phyloP scores from a whole-genome alignment of 495 filamentous ascomycete genomes.

The Aspergillus cristatus region DNA sequence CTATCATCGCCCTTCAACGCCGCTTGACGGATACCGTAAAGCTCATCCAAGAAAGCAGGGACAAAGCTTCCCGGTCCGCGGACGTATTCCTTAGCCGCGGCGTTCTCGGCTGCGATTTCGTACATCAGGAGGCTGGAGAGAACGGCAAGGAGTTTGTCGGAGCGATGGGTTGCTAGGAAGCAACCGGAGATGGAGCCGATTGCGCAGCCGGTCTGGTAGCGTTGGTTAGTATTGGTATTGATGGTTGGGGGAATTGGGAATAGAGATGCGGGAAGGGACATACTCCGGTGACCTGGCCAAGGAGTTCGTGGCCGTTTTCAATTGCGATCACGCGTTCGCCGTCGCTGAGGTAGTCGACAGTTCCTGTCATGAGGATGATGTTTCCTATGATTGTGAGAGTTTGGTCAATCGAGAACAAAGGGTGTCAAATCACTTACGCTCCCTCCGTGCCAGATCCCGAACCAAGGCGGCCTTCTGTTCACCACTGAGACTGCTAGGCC shows the following conservation, averaged over 20 bases:
- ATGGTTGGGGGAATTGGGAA: neutral
- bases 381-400: slow-evolving; percentile 27
- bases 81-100: slow-evolving; percentile 50
- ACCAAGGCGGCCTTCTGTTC: slow-evolving; percentile 52
- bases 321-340: slow-evolving; percentile 57
- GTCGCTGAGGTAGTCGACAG: slow-evolving; percentile 69
- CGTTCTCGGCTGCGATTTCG: slow-evolving; percentile 78
- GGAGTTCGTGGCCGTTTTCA: slow-evolving; percentile 65
- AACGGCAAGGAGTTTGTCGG: slow-evolving; percentile 58
- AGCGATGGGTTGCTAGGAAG: slow-evolving; percentile 50
- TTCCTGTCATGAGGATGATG: slow-evolving; percentile 80
- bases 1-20: slow-evolving; percentile 36
- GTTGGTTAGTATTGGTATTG: too few species aligned
- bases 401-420: too few species aligned
- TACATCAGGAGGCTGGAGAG: slow-evolving; percentile 67
- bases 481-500: slow-evolving; percentile 43
- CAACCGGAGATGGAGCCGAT: slow-evolving; percentile 75
- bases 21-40: slow-evolving; percentile 43
- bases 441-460: slow-evolving; percentile 52
- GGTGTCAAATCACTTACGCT: slow-evolving; percentile 28
- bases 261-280: slow-evolving; percentile 6
- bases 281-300: slow-evolving; percentile 75
- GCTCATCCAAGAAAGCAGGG: slow-evolving; percentile 72
- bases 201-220: slow-evolving; percentile 60
- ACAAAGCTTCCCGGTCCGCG: slow-evolving; percentile 83